Evolutionary conservation across 352 stramenopile genomes (phyloP).

Genomic region (Phytopythium vexans): DNA sequence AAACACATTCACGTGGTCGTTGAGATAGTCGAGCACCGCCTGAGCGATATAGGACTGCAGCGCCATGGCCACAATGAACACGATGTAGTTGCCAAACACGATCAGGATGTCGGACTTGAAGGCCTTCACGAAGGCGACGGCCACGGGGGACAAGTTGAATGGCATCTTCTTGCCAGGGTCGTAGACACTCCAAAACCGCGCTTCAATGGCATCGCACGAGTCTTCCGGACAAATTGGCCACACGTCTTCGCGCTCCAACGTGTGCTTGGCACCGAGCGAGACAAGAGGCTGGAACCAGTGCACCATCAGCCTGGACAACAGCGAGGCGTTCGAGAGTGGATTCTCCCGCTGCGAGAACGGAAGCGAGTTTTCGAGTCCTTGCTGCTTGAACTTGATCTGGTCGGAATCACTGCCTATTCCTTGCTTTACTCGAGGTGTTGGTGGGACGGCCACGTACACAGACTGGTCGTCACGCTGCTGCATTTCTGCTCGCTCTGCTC

Average conservation of each 20-base stretch:
- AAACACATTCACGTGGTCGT: conserved; percentile 9
- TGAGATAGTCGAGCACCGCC: conserved; percentile 7
- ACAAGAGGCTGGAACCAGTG: conserved; percentile 37
- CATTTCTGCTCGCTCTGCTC: no score
- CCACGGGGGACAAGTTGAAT: conserved; percentile 9
- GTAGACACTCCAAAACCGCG: conserved; percentile 20
- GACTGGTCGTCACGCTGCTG: no score
- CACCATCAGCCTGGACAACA: conserved; percentile 25
- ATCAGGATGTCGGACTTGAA: conserved; percentile 12
- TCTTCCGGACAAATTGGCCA: conserved; percentile 28
- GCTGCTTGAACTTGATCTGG: no score
- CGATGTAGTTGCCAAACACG: neutral
- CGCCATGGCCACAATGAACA: conserved; percentile 11
- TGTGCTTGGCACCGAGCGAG: conserved; percentile 26
- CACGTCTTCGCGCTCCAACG: conserved; percentile 36
- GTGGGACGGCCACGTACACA: no score
- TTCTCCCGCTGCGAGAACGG: conserved; percentile 12
- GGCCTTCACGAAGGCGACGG: conserved; percentile 1
- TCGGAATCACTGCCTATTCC: no score
- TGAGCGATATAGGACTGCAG: conserved; percentile 9
- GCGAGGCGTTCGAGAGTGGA: conserved; percentile 17
- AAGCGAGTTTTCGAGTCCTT: no score
- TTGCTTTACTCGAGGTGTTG: no score
- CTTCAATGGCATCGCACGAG: conserved; percentile 20
- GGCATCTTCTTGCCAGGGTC: conserved; percentile 10